Evolutionary conservation across 768 basidiomycete genomes (phyloP), one percentile per base, ranked within the genome.

Genomic region (Auriscalpium microsporum): DNA sequence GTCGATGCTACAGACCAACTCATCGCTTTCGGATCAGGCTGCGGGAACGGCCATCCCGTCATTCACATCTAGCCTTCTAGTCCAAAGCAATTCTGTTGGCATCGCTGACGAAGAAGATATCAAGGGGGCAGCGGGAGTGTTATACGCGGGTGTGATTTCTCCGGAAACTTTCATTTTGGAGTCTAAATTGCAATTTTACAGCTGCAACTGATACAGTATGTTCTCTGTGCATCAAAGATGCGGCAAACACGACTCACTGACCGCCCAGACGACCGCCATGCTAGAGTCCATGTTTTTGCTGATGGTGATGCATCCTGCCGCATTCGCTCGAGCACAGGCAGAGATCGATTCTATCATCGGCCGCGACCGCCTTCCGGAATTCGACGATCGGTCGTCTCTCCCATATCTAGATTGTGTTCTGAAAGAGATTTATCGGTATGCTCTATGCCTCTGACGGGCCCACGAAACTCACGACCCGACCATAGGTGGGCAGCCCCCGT

Each of bases 261-360:
- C 2, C 14, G 11, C 45, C 13, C n/a, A 62, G 61, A 62, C 61
- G 8, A 42, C 55, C 33, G 58, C 62, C 21, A 56, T 59, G 2
- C 44, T 63, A 23, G 36, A 45, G 11, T 14, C 61, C 21, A 60
- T 63, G 51, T 52, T 62, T 51, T 55, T 63, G 46, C 54, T 57
- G 33, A 63, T 63, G 58, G 52, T 48, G 37, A 40, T 56, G 42
- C 56, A 64, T 50, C 65, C 65, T 10, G 60, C 61, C 0, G 58
- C 63, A 9, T 62, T 66, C 51, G 50, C 48, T 6, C 59, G 53
- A 38, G 64, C 64, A 3, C 68, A 67, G 47, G 65, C 62, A 23
- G 65, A 69, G 45, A 57, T 69, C 46, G 68, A 69, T 44, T 33
- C 37, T 13, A 56, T 65, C 8, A 56, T 65, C 4, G 65, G 65